A percentile compares a stretch with the other conserved stretches of the same genome.
phyloP scores from a whole-genome alignment of 2,329 filamentous ascomycete species.

The Sporothrix pseudoabietina region DNA sequence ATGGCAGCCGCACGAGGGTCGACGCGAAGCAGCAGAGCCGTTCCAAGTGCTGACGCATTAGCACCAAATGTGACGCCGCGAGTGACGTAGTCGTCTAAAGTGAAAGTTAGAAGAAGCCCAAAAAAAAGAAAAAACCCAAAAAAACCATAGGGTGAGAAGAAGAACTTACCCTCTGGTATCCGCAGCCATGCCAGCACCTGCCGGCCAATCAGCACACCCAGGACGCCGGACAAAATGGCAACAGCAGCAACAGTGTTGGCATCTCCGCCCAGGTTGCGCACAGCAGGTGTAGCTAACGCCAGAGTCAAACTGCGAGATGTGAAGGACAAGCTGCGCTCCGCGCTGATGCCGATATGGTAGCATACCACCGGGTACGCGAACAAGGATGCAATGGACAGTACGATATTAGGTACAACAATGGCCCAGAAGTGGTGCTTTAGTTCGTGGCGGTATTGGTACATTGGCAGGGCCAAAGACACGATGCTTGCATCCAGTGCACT shows the following conservation, averaged over 20 bases:
- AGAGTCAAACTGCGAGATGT: constrained; percentile 60
- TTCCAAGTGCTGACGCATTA: constrained; percentile 62
- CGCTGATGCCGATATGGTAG: constrained; percentile 56
- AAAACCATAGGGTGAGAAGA: too few species aligned
- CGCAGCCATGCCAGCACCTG: constrained; percentile 52
- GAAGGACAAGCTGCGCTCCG: constrained; percentile 57
- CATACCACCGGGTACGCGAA: constrained; percentile 61
- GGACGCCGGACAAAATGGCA: constrained; percentile 61
- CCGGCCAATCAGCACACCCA: constrained; percentile 59
- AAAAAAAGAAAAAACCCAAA: not conserved
- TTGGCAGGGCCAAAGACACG: constrained; percentile 60
- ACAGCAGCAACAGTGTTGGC: constrained; percentile 58
- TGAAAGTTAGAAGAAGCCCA: not conserved
- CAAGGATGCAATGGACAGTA: constrained; percentile 55
- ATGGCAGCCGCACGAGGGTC: constrained; percentile 62
- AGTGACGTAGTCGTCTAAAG: constrained; percentile 62
- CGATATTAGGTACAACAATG: constrained; percentile 57
- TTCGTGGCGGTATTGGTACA: constrained; percentile 62
- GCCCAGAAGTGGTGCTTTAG: constrained; percentile 55
- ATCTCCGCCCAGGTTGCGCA: constrained; percentile 60
- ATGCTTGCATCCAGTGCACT: constrained; percentile 61
- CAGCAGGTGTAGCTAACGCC: constrained; percentile 60
- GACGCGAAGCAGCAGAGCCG: constrained; percentile 57
- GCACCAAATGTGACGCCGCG: constrained; percentile 63
- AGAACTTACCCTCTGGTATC: constrained; percentile 54